A percentile compares a stretch with the other conserved stretches of the same genome.
Conservation (phyloP, 2,329 filamentous ascomycete species). For the Epichloe typhina region DNA sequence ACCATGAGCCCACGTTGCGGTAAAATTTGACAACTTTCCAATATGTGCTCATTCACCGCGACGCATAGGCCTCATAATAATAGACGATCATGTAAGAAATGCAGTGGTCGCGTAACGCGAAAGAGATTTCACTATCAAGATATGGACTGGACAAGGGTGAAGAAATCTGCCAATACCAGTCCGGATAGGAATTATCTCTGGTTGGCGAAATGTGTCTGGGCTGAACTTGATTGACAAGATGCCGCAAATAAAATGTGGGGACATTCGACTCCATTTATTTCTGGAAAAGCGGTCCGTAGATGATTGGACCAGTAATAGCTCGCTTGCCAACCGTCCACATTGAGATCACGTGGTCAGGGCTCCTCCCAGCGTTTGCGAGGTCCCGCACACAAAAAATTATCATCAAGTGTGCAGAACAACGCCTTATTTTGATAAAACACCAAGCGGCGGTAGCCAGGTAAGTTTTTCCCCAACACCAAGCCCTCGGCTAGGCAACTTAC, state of each 20-base stretch:
- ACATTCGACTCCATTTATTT: not conserved
- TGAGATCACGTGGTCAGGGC: conserved; percentile 24
- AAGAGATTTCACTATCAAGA: not conserved
- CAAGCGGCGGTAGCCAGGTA: conserved; percentile 29
- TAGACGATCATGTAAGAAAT: not conserved
- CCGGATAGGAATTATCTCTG: not conserved
- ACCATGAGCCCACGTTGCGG: not conserved
- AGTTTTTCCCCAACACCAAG: conserved; percentile 13
- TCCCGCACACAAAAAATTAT: conserved; percentile 27
- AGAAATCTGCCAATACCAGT: not conserved
- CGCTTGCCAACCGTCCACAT: conserved; percentile 3
- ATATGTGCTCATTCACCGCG: not conserved
- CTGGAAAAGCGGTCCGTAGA: not conserved
- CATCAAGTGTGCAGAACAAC: conserved; percentile 11
- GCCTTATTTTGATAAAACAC: conserved; percentile 23
- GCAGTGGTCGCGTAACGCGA: not conserved
- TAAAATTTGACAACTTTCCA: not conserved
- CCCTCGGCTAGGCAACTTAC: conserved; percentile 8
- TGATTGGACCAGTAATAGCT: conserved; percentile 2
- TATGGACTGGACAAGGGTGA: not conserved
- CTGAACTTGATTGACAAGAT: not conserved
- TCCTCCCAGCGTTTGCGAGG: conserved; percentile 14
- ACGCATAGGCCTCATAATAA: not conserved
- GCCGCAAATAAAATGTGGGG: not conserved
- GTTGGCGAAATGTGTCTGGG: not conserved